Conservation (phyloP, 2,329 filamentous ascomycete species). For the Rutstroemia sp. region DNA sequence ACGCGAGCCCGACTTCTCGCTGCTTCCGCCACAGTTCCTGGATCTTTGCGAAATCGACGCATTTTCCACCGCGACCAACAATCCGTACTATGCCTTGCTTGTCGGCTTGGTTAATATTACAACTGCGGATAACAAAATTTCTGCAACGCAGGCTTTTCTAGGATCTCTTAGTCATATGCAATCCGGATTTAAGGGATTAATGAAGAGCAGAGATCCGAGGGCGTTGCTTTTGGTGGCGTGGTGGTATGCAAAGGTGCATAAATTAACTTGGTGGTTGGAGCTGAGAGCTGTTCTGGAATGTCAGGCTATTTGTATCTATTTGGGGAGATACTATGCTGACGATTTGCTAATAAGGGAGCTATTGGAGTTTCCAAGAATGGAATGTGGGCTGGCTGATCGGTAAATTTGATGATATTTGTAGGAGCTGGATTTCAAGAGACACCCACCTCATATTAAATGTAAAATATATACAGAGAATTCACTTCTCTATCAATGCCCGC, state of each 20-base stretch:
- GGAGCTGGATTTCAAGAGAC: too few species aligned
- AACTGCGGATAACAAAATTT: conserved; percentile 24
- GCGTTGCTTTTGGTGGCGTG: conserved; percentile 48
- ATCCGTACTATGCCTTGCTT: conserved; percentile 13
- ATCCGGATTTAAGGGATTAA: conserved; percentile 36
- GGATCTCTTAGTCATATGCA: conserved; percentile 40
- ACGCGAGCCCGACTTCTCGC: neutral
- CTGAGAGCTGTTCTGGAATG: conserved; percentile 41
- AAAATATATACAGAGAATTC: too few species aligned
- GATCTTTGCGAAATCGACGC: conserved; percentile 14
- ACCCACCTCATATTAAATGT: too few species aligned
- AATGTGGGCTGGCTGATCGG: neutral
- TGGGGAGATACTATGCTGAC: conserved; percentile 30
- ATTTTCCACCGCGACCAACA: conserved; percentile 1
- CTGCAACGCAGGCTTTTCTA: conserved; percentile 40
- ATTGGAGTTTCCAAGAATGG: conserved; percentile 11
- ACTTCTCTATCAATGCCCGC: too few species aligned
- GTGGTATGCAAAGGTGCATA: conserved; percentile 46
- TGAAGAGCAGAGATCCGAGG: conserved; percentile 43
- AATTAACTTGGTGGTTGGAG: conserved; percentile 41
- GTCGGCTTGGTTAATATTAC: conserved; percentile 7
- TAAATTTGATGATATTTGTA: neutral
- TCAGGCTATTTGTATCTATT: conserved; percentile 39
- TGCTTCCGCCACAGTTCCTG: conserved; percentile 6
- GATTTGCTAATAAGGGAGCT: conserved; percentile 13